A percentile compares a stretch with the other conserved stretches of the same genome.
Conservation (phyloP, 129 eudicot genomes). For the Centella asiatica region DNA sequence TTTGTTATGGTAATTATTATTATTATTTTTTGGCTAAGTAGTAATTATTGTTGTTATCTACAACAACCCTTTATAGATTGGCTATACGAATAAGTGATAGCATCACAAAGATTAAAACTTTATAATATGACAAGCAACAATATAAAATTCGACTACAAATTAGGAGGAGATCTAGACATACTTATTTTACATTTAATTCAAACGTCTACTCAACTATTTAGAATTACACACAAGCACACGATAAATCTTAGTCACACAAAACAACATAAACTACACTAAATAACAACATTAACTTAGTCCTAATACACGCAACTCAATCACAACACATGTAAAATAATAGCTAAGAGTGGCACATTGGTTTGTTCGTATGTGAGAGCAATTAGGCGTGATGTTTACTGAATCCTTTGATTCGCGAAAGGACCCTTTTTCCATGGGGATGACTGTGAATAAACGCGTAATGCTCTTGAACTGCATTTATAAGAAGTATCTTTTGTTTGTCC, state of each 20-base stretch:
- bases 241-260: background rate
- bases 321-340: no score
- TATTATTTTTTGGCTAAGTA: no score
- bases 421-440: conserved; percentile 75
- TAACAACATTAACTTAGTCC: no score
- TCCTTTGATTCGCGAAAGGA: conserved; percentile 21
- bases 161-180: no score
- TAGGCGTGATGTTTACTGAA: conserved; percentile 8
- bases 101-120: background rate
- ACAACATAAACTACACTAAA: background rate
- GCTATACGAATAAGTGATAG: no score
- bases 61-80: no score
- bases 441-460: conserved; percentile 38
- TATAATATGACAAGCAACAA: background rate
- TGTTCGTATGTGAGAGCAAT: no score
- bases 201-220: background rate
- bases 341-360: no score
- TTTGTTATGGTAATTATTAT: no score
- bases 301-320: background rate
- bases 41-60: no score
- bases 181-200: background rate
- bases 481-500: conserved; percentile 28
- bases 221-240: background rate
- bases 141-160: no score
- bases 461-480: conserved; percentile 19